These are phyloP conservation scores for Wilcoxina mikolae DNA, from an alignment of 495 filamentous ascomycete species.

Conservation along the genomic window DNA sequence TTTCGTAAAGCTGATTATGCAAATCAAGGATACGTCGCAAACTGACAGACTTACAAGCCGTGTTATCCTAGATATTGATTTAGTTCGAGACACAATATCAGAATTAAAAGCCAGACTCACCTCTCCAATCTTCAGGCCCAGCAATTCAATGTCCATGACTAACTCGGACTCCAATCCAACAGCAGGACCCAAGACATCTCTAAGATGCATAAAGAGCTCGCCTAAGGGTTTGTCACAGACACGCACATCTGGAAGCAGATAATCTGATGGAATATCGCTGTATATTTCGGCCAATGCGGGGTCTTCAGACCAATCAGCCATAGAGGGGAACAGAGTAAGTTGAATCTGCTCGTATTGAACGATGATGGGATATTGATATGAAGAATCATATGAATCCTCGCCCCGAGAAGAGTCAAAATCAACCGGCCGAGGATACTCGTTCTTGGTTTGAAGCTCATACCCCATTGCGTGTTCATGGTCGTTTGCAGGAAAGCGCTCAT, in stretches of 20 bases:
- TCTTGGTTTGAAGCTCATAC: neutral
- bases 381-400: neutral
- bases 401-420: neutral
- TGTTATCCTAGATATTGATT: slow-evolving; percentile 15
- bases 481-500: neutral
- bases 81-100: no score
- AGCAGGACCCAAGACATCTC: slow-evolving; percentile 22
- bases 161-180: slow-evolving; percentile 18
- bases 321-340: slow-evolving; percentile 21
- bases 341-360: slow-evolving; percentile 24
- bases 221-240: slow-evolving; percentile 21
- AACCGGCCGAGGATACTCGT: neutral
- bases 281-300: slow-evolving; percentile 5
- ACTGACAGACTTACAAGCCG: slow-evolving; percentile 22
- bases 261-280: slow-evolving; percentile 16
- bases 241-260: slow-evolving; percentile 19
- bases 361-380: slow-evolving; percentile 18
- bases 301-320: slow-evolving; percentile 16
- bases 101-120: no score
- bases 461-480: neutral
- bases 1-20: slow-evolving; percentile 21
- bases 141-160: slow-evolving; percentile 23
- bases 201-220: slow-evolving; percentile 21
- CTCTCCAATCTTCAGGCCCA: slow-evolving; percentile 27
- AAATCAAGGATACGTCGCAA: slow-evolving; percentile 25